Evolutionary conservation across 768 basidiomycete species (phyloP), one percentile per base, ranked within the genome.

Genomic region (Amanita subjunquillea): DNA sequence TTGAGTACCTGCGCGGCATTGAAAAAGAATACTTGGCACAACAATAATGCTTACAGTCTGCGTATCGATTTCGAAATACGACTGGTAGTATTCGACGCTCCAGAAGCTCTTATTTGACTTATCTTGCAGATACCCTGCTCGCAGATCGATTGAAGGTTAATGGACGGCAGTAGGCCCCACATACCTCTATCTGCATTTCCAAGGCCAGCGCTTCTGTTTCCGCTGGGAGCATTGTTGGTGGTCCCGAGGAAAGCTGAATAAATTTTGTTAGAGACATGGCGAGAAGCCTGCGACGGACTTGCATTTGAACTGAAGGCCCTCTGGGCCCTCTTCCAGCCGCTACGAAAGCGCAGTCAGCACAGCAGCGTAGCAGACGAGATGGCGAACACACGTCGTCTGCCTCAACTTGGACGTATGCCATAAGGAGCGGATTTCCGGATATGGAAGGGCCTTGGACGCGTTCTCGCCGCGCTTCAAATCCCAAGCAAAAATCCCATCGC

Each of bases 11-110:
- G 58, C 4, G n/a, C 40, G 49, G n/a, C 39, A 6, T 40, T 25
- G 8, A 42, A 39, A 52, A 45, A 55, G 53, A 40, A 37, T 37
- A n/a, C 48, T 20, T 34, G 32, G 43, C 6, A 13, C 6, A 23
- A 40, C 9, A 44, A 53, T 15, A 10, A 37, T 34, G 25, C 70
- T 29, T 47, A 83, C 86, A 4, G 79, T 87, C 56, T 78, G 76
- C 0, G 90, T 91, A 68, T 93, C 91, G 32, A 94, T 78, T 56
- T 94, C 91, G 58, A 94, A 94, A 67, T 88, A 91, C 2, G 79
- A 74, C 61, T 91, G 89, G 62, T 93, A 92, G 64, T 87, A 87
- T 55, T 93, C 90, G 30, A 91, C 59, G 25, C 78, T 80, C 89
- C 88, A 91, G 67, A 88, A 89, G 0, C 72, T 69, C 61, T 78